Conservation (phyloP, 192 early-diverging fungal genomes). For the Coemansia sp. region DNA sequence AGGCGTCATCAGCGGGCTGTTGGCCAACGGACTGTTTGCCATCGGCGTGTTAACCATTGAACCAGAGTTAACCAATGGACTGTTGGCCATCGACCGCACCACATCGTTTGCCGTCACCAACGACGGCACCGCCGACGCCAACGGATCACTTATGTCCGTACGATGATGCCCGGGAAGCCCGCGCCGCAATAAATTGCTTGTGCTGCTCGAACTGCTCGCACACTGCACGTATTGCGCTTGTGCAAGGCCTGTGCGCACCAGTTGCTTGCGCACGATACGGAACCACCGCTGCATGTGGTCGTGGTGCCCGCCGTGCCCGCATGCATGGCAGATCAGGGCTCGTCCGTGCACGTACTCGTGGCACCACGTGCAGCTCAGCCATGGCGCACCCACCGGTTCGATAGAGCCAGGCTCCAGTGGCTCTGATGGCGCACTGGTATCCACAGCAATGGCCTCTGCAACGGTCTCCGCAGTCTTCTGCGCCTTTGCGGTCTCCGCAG, state of each 20-base stretch:
- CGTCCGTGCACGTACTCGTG: conserved; percentile 52
- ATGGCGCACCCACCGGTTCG: conserved; percentile 22
- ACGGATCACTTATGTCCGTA: not conserved
- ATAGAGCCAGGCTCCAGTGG: not conserved
- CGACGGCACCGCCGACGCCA: conserved; percentile 9
- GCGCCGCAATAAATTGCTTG: conserved; percentile 20
- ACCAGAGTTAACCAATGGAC: not conserved
- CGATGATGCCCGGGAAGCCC: not conserved
- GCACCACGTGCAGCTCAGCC: conserved; percentile 50
- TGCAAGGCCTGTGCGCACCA: conserved; percentile 23
- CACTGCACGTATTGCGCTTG: conserved; percentile 11
- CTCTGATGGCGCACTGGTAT: not conserved
- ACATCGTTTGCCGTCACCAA: conserved; percentile 5
- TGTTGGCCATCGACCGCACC: not conserved
- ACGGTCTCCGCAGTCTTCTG: not conserved
- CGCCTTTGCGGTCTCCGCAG: not conserved
- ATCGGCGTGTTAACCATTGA: no score
- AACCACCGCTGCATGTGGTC: conserved; percentile 54
- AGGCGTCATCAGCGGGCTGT: no score
- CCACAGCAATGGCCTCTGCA: not conserved
- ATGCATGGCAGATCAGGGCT: conserved; percentile 49
- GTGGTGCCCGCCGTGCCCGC: conserved; percentile 54
- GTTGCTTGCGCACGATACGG: conserved; percentile 28
- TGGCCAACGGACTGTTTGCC: no score
- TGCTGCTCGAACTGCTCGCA: conserved; percentile 30